Conservation (phyloP, 2,329 filamentous ascomycete genomes). For the Aureobasidium uvarum region DNA sequence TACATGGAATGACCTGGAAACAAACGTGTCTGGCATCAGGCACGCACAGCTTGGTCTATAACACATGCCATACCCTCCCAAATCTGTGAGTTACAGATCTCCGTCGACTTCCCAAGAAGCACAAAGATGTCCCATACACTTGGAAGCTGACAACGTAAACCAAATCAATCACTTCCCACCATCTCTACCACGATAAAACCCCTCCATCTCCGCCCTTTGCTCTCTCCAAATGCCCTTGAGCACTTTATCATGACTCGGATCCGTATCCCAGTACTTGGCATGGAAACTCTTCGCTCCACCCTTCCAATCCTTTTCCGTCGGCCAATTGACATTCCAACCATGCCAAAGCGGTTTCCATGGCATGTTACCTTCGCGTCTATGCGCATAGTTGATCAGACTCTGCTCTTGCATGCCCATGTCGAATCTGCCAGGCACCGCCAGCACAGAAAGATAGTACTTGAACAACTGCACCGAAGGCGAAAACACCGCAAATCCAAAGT, state of each 20-base stretch:
- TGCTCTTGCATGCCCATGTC: slow-evolving; percentile 41
- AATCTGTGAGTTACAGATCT: no score
- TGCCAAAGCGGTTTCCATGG: slow-evolving; percentile 43
- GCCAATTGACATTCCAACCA: slow-evolving; percentile 44
- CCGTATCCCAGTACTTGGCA: slow-evolving; percentile 45
- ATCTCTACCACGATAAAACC: slow-evolving; percentile 37
- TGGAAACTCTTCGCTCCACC: slow-evolving; percentile 41
- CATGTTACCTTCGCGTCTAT: slow-evolving; percentile 43
- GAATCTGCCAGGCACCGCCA: slow-evolving; percentile 38
- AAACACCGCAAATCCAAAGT: slow-evolving; percentile 44
- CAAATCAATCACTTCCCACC: slow-evolving; percentile 1
- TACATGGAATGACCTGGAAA: no score
- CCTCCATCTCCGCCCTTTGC: slow-evolving; percentile 41
- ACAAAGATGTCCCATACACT: no score
- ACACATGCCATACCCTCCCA: no score
- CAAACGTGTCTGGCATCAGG: no score
- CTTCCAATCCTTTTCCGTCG: slow-evolving; percentile 40
- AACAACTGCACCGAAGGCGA: slow-evolving; percentile 38
- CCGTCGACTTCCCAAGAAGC: no score
- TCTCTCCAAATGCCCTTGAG: slow-evolving; percentile 40
- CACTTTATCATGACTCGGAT: slow-evolving; percentile 37
- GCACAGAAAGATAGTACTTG: slow-evolving; percentile 41
- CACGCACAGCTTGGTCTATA: no score
- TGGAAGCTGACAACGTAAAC: no score
- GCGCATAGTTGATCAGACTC: slow-evolving; percentile 44